These are phyloP conservation scores for Carnegiea gigantea DNA, from an alignment of 179 eudicot species.

Conservation along the genomic window DNA sequence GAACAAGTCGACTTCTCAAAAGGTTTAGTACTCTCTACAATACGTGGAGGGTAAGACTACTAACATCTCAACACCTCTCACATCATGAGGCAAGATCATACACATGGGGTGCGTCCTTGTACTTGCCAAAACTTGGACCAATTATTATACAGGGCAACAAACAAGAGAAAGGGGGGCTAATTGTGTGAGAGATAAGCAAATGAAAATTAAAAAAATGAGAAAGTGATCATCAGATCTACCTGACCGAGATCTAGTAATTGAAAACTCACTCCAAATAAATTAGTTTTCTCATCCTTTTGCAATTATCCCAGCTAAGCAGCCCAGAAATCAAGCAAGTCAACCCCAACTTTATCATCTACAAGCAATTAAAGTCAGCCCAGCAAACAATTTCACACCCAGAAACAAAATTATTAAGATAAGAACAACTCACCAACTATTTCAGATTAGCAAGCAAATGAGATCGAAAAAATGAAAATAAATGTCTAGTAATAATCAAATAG, in stretches of 20 bases:
- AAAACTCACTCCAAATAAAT: constrained; percentile 9
- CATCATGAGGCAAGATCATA: not conserved
- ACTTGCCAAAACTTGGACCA: not conserved
- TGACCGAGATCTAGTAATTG: constrained; percentile 20
- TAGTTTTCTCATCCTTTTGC: not conserved
- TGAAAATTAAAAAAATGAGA: not conserved
- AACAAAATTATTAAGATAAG: not conserved
- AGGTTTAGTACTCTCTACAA: no score
- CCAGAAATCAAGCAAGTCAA: constrained; percentile 27
- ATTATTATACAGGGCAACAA: not conserved
- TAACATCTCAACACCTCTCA: not conserved
- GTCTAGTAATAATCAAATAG: not conserved
- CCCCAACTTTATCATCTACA: constrained; percentile 13
- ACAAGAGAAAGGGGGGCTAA: not conserved
- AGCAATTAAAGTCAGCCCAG: constrained; percentile 14
- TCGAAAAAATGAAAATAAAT: not conserved
- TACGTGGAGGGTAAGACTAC: no score
- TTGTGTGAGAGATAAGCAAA: constrained; percentile 17
- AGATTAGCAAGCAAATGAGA: not conserved
- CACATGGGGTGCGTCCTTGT: not conserved
- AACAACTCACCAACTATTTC: not conserved
- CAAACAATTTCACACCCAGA: not conserved
- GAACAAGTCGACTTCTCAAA: no score
- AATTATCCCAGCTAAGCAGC: constrained; percentile 7
- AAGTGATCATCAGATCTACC: constrained; percentile 22